Evolutionary conservation across 768 basidiomycete genomes (phyloP).

Genomic region (Pluteus cervinus): DNA sequence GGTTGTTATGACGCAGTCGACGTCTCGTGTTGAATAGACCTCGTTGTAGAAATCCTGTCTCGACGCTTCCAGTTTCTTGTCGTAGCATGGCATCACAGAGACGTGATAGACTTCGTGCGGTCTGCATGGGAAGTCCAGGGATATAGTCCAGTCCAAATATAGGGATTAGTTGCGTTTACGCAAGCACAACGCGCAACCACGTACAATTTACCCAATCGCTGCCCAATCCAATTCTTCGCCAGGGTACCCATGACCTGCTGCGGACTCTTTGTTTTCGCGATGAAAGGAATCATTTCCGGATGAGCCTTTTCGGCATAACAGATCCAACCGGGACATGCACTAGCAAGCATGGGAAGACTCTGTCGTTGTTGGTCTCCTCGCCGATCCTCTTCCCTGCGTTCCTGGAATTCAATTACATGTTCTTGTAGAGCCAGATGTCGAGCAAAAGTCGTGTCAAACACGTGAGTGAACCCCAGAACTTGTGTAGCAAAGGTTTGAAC

Average conservation of each 20-base stretch:
- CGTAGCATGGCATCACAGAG: slow-evolving; percentile 98
- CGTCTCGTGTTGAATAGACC: slow-evolving; percentile 78
- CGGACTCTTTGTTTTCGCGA: slow-evolving; percentile 83
- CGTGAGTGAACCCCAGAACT: slow-evolving; percentile 70
- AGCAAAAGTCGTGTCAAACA: slow-evolving; percentile 94
- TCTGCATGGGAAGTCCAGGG: slow-evolving; percentile 30
- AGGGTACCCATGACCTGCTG: slow-evolving; percentile 93
- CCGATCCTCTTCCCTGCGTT: slow-evolving; percentile 42
- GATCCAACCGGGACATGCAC: slow-evolving; percentile 98
- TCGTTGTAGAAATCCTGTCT: slow-evolving; percentile 89
- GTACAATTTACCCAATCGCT: slow-evolving; percentile 61
- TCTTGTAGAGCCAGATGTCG: slow-evolving; percentile 81
- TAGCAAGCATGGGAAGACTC: slow-evolving; percentile 85
- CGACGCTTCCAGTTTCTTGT: slow-evolving; percentile 98
- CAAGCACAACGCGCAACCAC: slow-evolving; percentile 21
- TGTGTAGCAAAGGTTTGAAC: slow-evolving; percentile 64
- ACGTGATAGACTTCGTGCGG: slow-evolving; percentile 93
- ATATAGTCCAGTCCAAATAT: slow-evolving; percentile 1
- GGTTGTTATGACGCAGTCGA: slow-evolving; percentile 96
- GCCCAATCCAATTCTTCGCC: slow-evolving; percentile 84
- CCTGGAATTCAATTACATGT: slow-evolving; percentile 74
- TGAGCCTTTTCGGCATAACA: slow-evolving; percentile 99
- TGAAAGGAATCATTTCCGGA: slow-evolving; percentile 87
- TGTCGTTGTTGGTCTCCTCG: slow-evolving; percentile 13
- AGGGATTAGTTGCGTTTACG: slow-evolving; percentile 2